Evolutionary conservation across 176 grass and related monocot species (phyloP), one percentile per base, ranked within the genome.

Genomic region (Triticum turgidum): DNA sequence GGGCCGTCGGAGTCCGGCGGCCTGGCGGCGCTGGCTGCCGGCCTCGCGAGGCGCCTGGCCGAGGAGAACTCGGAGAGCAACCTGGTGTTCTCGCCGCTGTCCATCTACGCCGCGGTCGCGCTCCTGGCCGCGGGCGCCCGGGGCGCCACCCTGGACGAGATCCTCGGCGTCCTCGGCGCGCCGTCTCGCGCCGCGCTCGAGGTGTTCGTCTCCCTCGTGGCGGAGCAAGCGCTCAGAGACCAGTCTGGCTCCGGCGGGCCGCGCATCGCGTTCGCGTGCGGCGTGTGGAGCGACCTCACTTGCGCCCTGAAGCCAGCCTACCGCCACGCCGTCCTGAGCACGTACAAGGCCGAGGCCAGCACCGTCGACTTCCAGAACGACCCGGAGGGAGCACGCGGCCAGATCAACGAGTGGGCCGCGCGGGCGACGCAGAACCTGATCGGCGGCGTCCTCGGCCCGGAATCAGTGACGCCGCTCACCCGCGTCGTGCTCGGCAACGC

Each of bases 71-170:
- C 4, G 20, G 76, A 14, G 4, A 8, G 39, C 81, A 89, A 89
- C 54, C 58, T 84, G 52, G 81, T 58, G 21, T 68, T 89, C 82
- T 89, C 87, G 58, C 82, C 77, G 56, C 76, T 89, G 3, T 89
- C 87, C 29, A 45, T 89, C 65, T 65, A 62, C 54, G 49, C 75
- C 10, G 52, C 69, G 21, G 65, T 89, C 65, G 38, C 65, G 65
- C 76, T 89, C 35, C 74, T 80, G 14, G 56, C 81, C 17, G 63
- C 63, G 4, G 63, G 63, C 25, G 63, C 63, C 12, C 27, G 63
- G 12, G 63, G 27, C 27, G 63, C 11, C 27, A 65, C 63, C 63
- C 25, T 30, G 24, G 4, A 65, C 27, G 25, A 65, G 63, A 66
- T 66, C 64, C 64, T 66, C 2, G 4, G 64, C 64, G 64, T 79